Base-by-base conservation (phyloP, 495 filamentous ascomycete genomes). In the Astrothelium subdiscretum region DNA sequence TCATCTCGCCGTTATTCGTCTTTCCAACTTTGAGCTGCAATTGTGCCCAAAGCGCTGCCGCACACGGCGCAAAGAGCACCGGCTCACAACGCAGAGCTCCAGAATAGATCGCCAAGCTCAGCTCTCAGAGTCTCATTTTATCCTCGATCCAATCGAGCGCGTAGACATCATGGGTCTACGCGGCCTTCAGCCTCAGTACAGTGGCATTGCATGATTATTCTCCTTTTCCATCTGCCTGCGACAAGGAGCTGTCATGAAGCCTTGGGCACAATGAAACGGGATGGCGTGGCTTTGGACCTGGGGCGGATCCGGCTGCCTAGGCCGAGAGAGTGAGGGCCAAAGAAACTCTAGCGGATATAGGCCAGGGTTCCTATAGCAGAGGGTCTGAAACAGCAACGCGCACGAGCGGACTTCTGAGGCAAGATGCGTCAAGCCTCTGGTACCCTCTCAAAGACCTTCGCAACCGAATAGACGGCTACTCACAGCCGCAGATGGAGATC, bases 281-380 rank as follows among this genome's bases (percentile, higher is more conserved):
- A 29, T 54, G 24, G 48, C 48, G 24, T 54, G 24, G 48, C 20
- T 54, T 54, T 27, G 48, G 48, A 15, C 5, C 48, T 54, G 48
- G 48, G 48, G 24, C 22, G 22, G 48, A 24, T 8, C 48, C 35
- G 35, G 48, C 5, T 24, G 20, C 8, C 20, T 12, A 20, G 5
- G 20, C 48, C 24, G 5, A 54, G 48, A 24, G 5, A 27, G 8
- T 10, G 48, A 29, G 48, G 48, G 48, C 29, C 24, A 26, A 54
- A 54, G 48, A 54, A 54, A 54, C 48, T 54, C 48, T 11, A 54
- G 48, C 48, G 48, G 24, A 54, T 54, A 54, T 54, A 54, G 48
- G 24, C 48, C 12, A 20, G 48, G 48, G 48, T 26, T 5, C 15
- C 22, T 54, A 54, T 54, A 54, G 8, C 20, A 54, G 5, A 29